Evolutionary conservation across 2,329 filamentous ascomycete genomes (phyloP).

Genomic region (Penicillium sclerotigenum): DNA sequence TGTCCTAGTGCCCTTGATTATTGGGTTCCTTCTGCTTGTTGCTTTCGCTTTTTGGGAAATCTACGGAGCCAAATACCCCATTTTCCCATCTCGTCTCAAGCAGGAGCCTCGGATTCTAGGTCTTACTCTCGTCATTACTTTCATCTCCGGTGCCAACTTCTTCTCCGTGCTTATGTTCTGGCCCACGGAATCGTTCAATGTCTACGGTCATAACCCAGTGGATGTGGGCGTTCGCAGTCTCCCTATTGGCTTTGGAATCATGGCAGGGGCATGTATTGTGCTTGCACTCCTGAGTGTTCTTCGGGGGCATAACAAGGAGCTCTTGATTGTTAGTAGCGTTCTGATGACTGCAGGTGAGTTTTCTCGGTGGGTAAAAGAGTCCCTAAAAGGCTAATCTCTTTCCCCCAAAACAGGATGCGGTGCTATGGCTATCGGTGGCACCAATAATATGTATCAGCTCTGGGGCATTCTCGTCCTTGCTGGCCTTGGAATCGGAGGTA

Average conservation of each 20-base stretch:
- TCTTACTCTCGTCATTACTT: slow-evolving; percentile 57
- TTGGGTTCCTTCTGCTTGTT: slow-evolving; percentile 44
- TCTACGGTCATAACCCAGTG: slow-evolving; percentile 63
- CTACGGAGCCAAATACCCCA: slow-evolving; percentile 47
- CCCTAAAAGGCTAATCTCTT: background rate
- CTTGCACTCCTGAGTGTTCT: slow-evolving; percentile 57
- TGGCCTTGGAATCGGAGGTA: slow-evolving; percentile 63
- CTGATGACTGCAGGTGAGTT: slow-evolving; percentile 61
- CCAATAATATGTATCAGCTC: slow-evolving; percentile 54
- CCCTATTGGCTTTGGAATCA: slow-evolving; percentile 62
- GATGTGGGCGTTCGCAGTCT: slow-evolving; percentile 63
- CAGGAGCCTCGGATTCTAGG: slow-evolving; percentile 51
- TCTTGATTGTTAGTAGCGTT: slow-evolving; percentile 58
- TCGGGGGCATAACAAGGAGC: slow-evolving; percentile 56
- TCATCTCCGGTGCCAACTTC: slow-evolving; percentile 59
- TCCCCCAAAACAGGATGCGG: slow-evolving; percentile 47
- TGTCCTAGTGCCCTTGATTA: slow-evolving; percentile 46
- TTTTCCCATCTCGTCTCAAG: slow-evolving; percentile 46
- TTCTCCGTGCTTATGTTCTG: slow-evolving; percentile 58
- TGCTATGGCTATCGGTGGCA: slow-evolving; percentile 49
- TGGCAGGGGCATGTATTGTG: slow-evolving; percentile 59
- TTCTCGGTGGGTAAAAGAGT: background rate
- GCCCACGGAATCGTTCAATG: slow-evolving; percentile 63
- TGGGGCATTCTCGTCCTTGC: slow-evolving; percentile 61
- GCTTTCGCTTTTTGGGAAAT: slow-evolving; percentile 48